phyloP scores from a whole-genome alignment of 495 filamentous ascomycete species.

The Podospora tetraspora region DNA sequence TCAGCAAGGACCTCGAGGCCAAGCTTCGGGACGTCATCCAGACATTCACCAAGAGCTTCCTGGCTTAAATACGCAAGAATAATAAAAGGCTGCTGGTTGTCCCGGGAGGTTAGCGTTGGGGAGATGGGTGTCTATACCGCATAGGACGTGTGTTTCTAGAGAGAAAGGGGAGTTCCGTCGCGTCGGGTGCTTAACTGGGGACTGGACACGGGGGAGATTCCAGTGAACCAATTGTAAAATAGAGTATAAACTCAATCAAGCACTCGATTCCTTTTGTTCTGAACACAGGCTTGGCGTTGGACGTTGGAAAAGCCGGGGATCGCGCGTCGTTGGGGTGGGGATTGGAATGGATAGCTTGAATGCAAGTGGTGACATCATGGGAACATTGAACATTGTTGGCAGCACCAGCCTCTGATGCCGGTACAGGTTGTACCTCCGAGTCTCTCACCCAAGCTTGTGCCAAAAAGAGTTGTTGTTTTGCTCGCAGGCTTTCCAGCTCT shows the following conservation, averaged over 20 bases:
- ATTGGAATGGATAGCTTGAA: background rate
- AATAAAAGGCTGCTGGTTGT: constrained; percentile 23
- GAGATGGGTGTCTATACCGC: constrained; percentile 47
- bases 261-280: constrained; percentile 49
- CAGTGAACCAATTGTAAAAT: constrained; percentile 44
- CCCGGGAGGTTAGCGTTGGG: constrained; percentile 23
- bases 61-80: constrained; percentile 40
- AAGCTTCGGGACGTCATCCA: constrained; percentile 73
- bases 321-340: background rate
- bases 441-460: background rate
- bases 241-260: constrained; percentile 43
- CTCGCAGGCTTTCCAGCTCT: background rate
- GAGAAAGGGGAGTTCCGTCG: constrained; percentile 32
- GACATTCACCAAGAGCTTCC: constrained; percentile 92
- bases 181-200: constrained; percentile 39
- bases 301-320: background rate
- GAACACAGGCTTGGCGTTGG: background rate
- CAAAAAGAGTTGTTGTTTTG: background rate
- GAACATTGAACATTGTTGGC: background rate
- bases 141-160: constrained; percentile 44
- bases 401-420: background rate
- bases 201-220: constrained; percentile 35
- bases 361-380: background rate
- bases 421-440: background rate
- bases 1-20: constrained; percentile 91